Conservation (phyloP, 768 basidiomycete genomes). For the Gelatoporia subvermispora region DNA sequence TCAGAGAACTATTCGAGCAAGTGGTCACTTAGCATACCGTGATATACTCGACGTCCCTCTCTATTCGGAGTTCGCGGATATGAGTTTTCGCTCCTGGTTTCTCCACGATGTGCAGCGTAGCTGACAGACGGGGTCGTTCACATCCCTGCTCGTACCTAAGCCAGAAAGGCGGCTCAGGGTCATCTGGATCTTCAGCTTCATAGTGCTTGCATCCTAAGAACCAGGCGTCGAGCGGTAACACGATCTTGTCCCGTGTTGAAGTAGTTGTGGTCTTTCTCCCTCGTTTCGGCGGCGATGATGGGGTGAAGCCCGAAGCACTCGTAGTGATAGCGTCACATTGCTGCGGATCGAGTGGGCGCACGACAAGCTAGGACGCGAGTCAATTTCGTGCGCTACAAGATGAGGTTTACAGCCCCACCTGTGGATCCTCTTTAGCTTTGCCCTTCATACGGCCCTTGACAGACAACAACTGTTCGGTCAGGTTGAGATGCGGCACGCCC, state of each 20-base stretch:
- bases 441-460: neutral
- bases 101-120: too few species aligned
- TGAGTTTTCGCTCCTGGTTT: neutral
- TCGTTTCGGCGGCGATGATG: neutral
- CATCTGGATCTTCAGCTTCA: neutral
- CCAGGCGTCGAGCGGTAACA: slow-evolving; percentile 4
- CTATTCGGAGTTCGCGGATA: neutral
- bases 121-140: neutral
- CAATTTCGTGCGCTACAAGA: neutral
- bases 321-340: neutral
- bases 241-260: neutral
- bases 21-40: neutral
- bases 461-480: neutral
- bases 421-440: neutral
- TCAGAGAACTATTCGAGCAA: neutral
- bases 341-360: neutral
- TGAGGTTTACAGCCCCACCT: neutral
- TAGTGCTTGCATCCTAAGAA: slow-evolving; percentile 5
- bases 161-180: neutral
- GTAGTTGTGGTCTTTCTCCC: neutral
- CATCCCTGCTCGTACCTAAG: neutral
- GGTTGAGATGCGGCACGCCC: neutral
- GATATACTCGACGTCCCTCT: neutral
- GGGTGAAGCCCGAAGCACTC: neutral
- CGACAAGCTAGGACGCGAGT: neutral